phyloP scores from a whole-genome alignment of 192 early-diverging fungal species.

The Lobosporangium transversale region DNA sequence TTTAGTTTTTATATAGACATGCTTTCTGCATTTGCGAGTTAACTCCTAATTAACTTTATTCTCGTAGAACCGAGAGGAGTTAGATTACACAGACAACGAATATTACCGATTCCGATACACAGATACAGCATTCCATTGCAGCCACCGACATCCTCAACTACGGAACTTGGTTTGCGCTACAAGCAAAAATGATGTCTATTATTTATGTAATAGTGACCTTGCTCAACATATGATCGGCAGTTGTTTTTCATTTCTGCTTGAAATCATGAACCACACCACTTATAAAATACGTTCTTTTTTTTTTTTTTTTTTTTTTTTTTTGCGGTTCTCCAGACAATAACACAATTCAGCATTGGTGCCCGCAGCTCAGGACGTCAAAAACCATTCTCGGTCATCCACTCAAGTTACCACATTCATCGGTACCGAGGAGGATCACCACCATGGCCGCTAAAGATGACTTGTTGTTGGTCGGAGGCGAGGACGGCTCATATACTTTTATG shows the following conservation, averaged over 20 bases:
- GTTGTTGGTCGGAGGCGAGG: constrained; percentile 29
- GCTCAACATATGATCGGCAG: too few relatives aligned
- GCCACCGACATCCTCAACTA: constrained; percentile 41
- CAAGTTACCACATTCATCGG: background rate
- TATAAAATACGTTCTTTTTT: too few relatives aligned
- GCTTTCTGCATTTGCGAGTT: background rate
- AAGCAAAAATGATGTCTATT: constrained; percentile 48
- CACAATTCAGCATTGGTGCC: constrained; percentile 57
- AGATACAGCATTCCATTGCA: constrained; percentile 40
- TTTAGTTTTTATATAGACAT: background rate
- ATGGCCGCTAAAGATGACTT: constrained; percentile 39
- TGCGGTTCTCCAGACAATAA: too few relatives aligned
- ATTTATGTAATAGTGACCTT: constrained; percentile 19
- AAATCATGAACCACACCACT: too few relatives aligned
- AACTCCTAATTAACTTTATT: background rate
- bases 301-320: too few relatives aligned
- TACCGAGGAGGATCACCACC: constrained; percentile 23
- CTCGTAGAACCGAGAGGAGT: constrained; percentile 19
- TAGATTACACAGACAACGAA: constrained; percentile 27
- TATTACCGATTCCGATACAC: constrained; percentile 46
- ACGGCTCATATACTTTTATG: constrained; percentile 32
- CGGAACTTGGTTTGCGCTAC: constrained; percentile 39
- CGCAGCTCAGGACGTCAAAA: constrained; percentile 42
- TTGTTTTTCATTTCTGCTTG: background rate
- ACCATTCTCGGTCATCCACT: constrained; percentile 43